Evolutionary conservation across 1,139 yeast genomes (phyloP), one percentile per base, ranked within the genome.

Genomic region (Kodamaea alishanica): DNA sequence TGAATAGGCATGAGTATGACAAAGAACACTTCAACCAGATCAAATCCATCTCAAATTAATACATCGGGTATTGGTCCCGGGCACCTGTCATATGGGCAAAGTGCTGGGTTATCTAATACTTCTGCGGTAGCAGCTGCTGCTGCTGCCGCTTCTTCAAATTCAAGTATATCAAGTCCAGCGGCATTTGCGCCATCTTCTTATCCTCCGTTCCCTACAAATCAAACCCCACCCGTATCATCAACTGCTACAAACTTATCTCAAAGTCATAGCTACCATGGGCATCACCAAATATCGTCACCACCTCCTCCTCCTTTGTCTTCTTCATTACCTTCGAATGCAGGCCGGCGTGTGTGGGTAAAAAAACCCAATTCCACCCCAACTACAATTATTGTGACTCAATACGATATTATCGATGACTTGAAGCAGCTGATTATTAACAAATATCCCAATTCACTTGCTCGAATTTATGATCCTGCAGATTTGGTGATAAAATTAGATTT

Each of bases 351-450:
- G 0, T 85, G 95, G 95, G 80, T 85, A 7, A 73, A 66, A 42
- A 65, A 78, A 34, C 68, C 72, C 0, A 68, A 70, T 27, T 78
- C 82, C 3, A 72, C 76, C 1, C 84, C 95, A 5, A 86, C 95
- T 0, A 79, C 94, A 1, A 63, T 86, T 4, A 55, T 67, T 39
- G 80, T 83, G 2, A 63, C 65, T 24, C 74, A 74, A 22, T 53
- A 58, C 24, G 87, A 82, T 48, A 66, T 86, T 1, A 73, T 86
- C 5, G 95, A 87, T 55, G 95, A 87, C 55, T 65, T 87, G 50
- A 87, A 86, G 52, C 63, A 71, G 22, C 68, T 76, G 40, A 71
- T 85, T 0, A 57, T 79, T 36, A 65, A 63, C 40, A 83, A 82
- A 51, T 87, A 77, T 51, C 94, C 95, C 8, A 81, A 81, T 30